Base-by-base conservation (phyloP, 108 stramenopile species). In the Mediolabrus comicus region DNA sequence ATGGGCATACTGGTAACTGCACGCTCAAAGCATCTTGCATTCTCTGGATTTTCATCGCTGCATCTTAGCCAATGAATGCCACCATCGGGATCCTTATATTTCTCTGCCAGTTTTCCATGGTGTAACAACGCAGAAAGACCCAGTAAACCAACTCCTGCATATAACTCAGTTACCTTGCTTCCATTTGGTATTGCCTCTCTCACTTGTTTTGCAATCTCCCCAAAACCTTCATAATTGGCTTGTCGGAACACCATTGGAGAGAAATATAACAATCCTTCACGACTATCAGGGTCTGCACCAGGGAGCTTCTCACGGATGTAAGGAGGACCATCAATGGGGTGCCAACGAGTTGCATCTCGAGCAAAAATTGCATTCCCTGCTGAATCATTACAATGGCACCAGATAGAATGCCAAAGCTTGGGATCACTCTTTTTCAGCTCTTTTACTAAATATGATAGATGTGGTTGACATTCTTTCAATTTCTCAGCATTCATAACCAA, bases 21-120 rank as follows among this genome's bases (percentile, higher is more conserved):
- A 38, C 74, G 59, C 27, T 87, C 72, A 53, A 98, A 97, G 74
- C 92, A 95, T 28, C 86, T 59, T 8, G 78, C 74, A 80, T 96
- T 96, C 60, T 89, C 82, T 51, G 96, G 94, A 82, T 97, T 98
- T 14, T 94, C 94, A 71, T 98, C 98, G 34, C 90, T 92, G 77
- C 95, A 97, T 25, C 95, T 83, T 3, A 97, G 10, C 87, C 90
- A 95, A 38, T 62, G 60, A 16, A 95, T 62, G 0, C 87, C 69
- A 4, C 34, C 33, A 2, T 65, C 63, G n/a, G 16, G 25, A 0
- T 57, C 59, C 19, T 41, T 19, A 16, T 49, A 71, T 9, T 79
- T 59, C 2, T 70, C 78, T n/a, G 67, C 70, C 19, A 79, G 2
- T 36, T 66, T 73, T 2, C 74, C 83, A 58, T 88, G 84, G 72